Evolutionary conservation across 192 early-diverging fungal species (phyloP), one percentile per base, ranked within the genome.

Genomic region (Coemansia pectinata): DNA sequence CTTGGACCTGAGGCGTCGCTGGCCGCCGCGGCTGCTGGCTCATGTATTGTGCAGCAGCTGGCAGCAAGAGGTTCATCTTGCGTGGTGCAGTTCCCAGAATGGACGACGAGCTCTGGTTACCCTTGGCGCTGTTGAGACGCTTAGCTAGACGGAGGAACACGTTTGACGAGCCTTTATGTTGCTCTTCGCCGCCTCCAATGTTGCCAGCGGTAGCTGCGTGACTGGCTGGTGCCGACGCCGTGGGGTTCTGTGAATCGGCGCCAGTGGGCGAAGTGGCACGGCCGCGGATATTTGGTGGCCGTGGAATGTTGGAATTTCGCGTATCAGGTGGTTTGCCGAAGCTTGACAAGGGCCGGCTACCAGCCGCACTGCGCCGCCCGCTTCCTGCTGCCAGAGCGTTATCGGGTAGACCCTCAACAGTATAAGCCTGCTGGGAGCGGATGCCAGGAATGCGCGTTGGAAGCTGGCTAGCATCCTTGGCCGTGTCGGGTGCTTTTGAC

Each of bases 181-280:
- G 55, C 27, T 58, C 55, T 5, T 58, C 55, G 15, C 55, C 29
- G 15, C 31, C 44, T 33, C 55, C 65, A 19, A 19, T 21, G 15
- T 65, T 72, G 23, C 66, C 65, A 15, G 68, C 55, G 21, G 66
- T 48, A 19, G 31, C 62, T 1, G 57, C 61, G 15, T 59, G 34
- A 44, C 53, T 61, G 53, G 48, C 12, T 38, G 44, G 21, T 17
- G 55, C 55, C 7, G 55, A 61, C 21, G 41, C 53, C 25, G 36
- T 41, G 3, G 45, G 69, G 48, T 23, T 19, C 48, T 41, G 55
- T 17, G 41, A 5, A 12, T 66, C 48, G 19, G 40, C 39, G 6
- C 87, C 84, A n/a, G 91, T 79, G 53, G 94, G 92, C 21, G 69
- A 68, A 11, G 65, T 23, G 17, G 75, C 50, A 6, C 66, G 66